Evolutionary conservation across 306 rosid species (phyloP).

Genomic region (Canavalia gladiata): DNA sequence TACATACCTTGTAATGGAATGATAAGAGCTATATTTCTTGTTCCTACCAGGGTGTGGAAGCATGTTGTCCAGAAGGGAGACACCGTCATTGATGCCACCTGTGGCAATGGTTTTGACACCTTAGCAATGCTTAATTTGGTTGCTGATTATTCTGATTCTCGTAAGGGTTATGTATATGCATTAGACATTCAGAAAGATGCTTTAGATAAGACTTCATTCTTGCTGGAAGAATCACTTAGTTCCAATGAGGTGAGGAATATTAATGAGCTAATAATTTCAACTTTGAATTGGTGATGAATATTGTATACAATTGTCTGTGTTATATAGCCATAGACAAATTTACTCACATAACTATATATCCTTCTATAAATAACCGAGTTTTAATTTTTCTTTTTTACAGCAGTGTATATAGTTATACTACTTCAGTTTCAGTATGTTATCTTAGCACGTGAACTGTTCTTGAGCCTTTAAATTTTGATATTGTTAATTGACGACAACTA

Average conservation of each 20-base stretch:
- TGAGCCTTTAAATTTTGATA: slow-evolving; percentile 8
- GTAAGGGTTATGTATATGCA: slow-evolving; percentile 68
- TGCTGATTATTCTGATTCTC: slow-evolving; percentile 75
- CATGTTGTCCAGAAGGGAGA: slow-evolving; percentile 76
- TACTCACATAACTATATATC: not conserved
- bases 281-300: not conserved
- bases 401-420: not conserved
- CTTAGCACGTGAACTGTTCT: not conserved
- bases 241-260: slow-evolving; percentile 61
- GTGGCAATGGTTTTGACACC: slow-evolving; percentile 92
- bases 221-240: slow-evolving; percentile 66
- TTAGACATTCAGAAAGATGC: slow-evolving; percentile 87
- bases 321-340: slow-evolving; percentile 14
- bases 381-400: not conserved
- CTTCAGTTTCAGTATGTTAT: not conserved
- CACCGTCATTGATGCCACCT: slow-evolving; percentile 87
- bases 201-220: slow-evolving; percentile 64
- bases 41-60: slow-evolving; percentile 76
- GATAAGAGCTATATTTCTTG: slow-evolving; percentile 27
- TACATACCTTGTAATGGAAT: not conserved
- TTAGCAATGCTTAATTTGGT: slow-evolving; percentile 83
- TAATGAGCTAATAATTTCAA: slow-evolving; percentile 13
- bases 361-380: not conserved
- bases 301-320: not conserved
- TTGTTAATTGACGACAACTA: not conserved